Evolutionary conservation across 2,329 filamentous ascomycete genomes (phyloP).

Genomic region (Alternaria ventricosa): DNA sequence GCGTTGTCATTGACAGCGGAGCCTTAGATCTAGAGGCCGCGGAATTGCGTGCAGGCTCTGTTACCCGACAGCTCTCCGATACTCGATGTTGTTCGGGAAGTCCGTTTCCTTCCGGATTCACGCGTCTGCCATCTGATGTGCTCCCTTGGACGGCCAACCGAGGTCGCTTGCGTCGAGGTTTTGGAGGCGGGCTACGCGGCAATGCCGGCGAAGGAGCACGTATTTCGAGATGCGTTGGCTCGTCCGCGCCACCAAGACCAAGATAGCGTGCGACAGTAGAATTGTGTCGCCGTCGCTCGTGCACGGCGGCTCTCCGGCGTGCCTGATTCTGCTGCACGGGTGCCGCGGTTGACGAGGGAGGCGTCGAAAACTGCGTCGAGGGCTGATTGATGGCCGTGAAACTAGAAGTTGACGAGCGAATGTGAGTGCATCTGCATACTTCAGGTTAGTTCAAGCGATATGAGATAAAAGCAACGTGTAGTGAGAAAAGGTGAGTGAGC

Average conservation of each 20-base stretch:
- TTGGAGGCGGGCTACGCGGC: not conserved
- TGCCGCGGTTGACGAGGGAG: conserved; percentile 11
- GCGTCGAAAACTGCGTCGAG: conserved; percentile 13
- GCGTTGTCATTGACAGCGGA: not conserved
- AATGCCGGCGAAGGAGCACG: conserved; percentile 15
- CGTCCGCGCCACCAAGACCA: conserved; percentile 25
- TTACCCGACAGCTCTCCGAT: conserved; percentile 22
- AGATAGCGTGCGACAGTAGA: conserved; percentile 38
- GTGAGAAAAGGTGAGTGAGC: conserved; percentile 9
- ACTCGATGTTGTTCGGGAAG: conserved; percentile 13
- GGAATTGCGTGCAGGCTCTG: conserved; percentile 12
- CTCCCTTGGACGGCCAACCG: conserved; percentile 1
- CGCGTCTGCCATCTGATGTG: not conserved
- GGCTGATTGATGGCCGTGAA: conserved; percentile 38
- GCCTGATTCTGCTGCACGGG: conserved; percentile 6
- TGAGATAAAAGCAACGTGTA: not conserved
- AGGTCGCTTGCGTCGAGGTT: conserved; percentile 20
- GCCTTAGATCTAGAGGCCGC: not conserved
- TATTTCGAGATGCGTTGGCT: conserved; percentile 26
- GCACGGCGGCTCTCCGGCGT: conserved; percentile 1
- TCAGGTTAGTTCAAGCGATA: conserved; percentile 7
- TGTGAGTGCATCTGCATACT: conserved; percentile 1
- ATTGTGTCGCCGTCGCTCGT: conserved; percentile 22
- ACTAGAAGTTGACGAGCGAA: conserved; percentile 12
- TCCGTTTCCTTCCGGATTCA: not conserved